Evolutionary conservation across 768 basidiomycete species (phyloP).

Genomic region (Boletales sp.): DNA sequence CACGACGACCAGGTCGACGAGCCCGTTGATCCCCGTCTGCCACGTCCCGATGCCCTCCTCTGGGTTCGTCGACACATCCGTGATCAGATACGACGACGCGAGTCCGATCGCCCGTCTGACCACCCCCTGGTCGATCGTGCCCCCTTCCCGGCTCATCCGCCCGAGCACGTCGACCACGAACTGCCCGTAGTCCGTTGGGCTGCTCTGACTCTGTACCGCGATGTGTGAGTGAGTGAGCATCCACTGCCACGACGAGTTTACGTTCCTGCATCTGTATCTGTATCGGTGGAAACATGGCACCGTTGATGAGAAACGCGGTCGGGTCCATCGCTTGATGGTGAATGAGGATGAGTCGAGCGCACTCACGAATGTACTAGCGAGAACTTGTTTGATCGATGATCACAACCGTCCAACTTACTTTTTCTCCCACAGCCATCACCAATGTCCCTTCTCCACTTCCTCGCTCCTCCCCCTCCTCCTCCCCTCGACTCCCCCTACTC

Average conservation of each 20-base stretch:
- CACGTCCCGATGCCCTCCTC: conserved; percentile 57
- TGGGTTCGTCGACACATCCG: conserved; percentile 64
- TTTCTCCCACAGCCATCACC: neutral
- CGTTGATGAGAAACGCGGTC: conserved; percentile 11
- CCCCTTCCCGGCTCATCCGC: conserved; percentile 43
- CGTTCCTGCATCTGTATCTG: conserved; percentile 30
- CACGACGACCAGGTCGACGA: conserved; percentile 72
- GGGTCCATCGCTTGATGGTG: conserved; percentile 22
- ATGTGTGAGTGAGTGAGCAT: neutral
- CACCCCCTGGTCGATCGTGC: conserved; percentile 54
- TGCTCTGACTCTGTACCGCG: conserved; percentile 26
- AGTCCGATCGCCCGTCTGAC: conserved; percentile 65
- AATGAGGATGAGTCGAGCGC: neutral
- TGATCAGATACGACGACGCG: conserved; percentile 75
- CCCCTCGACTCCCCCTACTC: neutral
- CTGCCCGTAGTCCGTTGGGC: conserved; percentile 56
- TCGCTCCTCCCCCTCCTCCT: conserved; percentile 9
- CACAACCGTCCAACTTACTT: neutral
- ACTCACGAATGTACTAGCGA: too few species aligned
- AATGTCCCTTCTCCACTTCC: conserved; percentile 14
- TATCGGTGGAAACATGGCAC: conserved; percentile 19
- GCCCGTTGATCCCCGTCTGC: conserved; percentile 61
- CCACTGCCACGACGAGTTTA: conserved; percentile 3
- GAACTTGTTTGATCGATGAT: conserved; percentile 1
- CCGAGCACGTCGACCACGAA: conserved; percentile 57